Evolutionary conservation across 1,284 basidiomycete genomes (phyloP).

Genomic region (Boletus calvinii): DNA sequence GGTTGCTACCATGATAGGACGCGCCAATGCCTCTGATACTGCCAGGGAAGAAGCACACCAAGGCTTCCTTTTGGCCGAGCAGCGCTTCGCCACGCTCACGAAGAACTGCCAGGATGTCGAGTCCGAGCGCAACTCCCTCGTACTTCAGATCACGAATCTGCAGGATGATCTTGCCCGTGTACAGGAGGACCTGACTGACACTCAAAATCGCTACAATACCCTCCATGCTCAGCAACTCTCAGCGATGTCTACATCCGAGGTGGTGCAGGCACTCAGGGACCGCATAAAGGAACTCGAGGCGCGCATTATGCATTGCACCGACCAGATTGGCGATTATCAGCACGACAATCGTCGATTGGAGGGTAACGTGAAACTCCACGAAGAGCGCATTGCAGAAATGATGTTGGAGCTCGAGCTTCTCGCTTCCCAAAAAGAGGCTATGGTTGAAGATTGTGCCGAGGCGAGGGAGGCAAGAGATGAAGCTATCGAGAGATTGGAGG

Average conservation of each 20-base stretch:
- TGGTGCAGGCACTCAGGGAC: slow-evolving; percentile 50
- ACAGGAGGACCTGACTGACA: slow-evolving; percentile 52
- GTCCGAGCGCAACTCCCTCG: slow-evolving; percentile 61
- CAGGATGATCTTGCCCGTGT: slow-evolving; percentile 51
- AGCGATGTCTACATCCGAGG: slow-evolving; percentile 54
- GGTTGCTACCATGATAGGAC: slow-evolving; percentile 32
- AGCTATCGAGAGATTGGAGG: slow-evolving; percentile 45
- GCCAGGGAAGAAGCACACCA: slow-evolving; percentile 40
- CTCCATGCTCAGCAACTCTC: slow-evolving; percentile 65
- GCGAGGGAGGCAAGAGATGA: slow-evolving; percentile 67
- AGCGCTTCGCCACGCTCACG: slow-evolving; percentile 40
- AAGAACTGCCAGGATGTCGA: slow-evolving; percentile 51
- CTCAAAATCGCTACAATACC: slow-evolving; percentile 55
- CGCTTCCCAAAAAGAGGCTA: slow-evolving; percentile 63
- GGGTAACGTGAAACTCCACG: slow-evolving; percentile 66
- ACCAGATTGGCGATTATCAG: slow-evolving; percentile 71
- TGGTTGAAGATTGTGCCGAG: slow-evolving; percentile 77
- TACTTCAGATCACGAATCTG: slow-evolving; percentile 61
- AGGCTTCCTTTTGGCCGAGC: slow-evolving; percentile 21
- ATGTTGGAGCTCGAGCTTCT: slow-evolving; percentile 63
- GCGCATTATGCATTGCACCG: slow-evolving; percentile 58
- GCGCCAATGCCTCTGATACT: slow-evolving; percentile 32
- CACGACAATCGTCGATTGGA: slow-evolving; percentile 73
- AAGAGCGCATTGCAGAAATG: slow-evolving; percentile 69
- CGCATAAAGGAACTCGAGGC: slow-evolving; percentile 66